Percentiles rank a stretch among this genome's conserved stretches.
These are phyloP conservation scores for Eucalyptus lansdowneana DNA, from an alignment of 345 rosid genomes.

Conservation along the genomic window DNA sequence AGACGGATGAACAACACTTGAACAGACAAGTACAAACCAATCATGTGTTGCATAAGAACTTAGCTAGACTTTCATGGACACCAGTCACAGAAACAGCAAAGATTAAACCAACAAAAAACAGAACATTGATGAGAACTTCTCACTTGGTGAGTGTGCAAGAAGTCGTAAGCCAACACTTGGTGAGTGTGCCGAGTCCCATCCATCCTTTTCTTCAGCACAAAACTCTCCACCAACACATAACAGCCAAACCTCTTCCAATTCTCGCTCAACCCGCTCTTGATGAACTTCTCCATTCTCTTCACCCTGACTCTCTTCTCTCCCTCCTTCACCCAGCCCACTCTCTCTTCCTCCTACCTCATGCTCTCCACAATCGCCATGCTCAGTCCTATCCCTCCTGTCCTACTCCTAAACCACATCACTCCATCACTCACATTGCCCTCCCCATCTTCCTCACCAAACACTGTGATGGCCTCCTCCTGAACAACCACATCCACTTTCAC, in stretches of 20 bases:
- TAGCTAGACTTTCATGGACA: background rate
- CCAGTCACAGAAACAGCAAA: background rate
- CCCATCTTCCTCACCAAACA: too few species aligned
- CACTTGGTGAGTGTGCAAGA: conserved; percentile 8
- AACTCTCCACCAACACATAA: conserved; percentile 52
- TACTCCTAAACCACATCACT: too few species aligned
- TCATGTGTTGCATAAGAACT: background rate
- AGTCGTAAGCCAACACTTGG: conserved; percentile 22
- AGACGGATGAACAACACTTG: background rate
- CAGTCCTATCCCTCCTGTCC: too few species aligned
- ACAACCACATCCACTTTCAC: too few species aligned
- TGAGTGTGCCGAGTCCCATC: conserved; percentile 22
- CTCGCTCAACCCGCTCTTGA: background rate
- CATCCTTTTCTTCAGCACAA: conserved; percentile 35
- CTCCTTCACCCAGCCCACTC: too few species aligned
- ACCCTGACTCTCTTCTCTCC: conserved; percentile 1
- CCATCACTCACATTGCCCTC: too few species aligned
- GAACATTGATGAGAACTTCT: background rate
- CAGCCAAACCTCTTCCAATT: conserved; percentile 35
- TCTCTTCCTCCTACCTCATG: too few species aligned
- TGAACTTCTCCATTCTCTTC: conserved; percentile 6
- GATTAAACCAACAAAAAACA: background rate
- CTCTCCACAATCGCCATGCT: too few species aligned
- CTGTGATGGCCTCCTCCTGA: too few species aligned
- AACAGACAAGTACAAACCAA: background rate